Conservation (phyloP, 331 rosid genomes). For the Acacia concinna region DNA sequence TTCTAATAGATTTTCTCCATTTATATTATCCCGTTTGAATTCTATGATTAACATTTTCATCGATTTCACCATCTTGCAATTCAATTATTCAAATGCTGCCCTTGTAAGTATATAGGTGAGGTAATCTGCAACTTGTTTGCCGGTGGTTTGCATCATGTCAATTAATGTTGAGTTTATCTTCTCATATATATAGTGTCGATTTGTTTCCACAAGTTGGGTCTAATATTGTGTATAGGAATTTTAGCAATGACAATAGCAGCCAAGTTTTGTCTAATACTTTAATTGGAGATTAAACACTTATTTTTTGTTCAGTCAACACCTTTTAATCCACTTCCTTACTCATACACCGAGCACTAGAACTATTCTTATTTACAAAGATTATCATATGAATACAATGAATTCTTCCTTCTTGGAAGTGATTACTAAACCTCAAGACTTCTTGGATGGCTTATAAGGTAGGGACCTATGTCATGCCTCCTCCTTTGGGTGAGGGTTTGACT, state of each 20-base stretch:
- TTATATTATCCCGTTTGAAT: no score
- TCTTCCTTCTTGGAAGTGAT: no score
- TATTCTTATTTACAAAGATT: no score
- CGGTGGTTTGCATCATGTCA: neutral
- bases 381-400: no score
- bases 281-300: neutral
- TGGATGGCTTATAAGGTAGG: no score
- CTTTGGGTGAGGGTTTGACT: no score
- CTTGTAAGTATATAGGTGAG: neutral
- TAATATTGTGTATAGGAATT: neutral
- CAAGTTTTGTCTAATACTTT: neutral
- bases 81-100: neutral
- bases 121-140: neutral
- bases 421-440: no score
- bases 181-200: neutral
- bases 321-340: neutral
- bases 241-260: neutral
- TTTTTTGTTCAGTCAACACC: neutral
- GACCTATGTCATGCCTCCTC: no score
- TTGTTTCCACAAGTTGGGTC: neutral
- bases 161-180: neutral
- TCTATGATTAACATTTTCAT: no score
- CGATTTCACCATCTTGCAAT: no score
- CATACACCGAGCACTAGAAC: neutral
- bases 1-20: no score